Percentiles rank a stretch among this genome's conserved stretches.
phyloP scores from a whole-genome alignment of 148 eudicot genomes.

The Simmondsia chinensis region DNA sequence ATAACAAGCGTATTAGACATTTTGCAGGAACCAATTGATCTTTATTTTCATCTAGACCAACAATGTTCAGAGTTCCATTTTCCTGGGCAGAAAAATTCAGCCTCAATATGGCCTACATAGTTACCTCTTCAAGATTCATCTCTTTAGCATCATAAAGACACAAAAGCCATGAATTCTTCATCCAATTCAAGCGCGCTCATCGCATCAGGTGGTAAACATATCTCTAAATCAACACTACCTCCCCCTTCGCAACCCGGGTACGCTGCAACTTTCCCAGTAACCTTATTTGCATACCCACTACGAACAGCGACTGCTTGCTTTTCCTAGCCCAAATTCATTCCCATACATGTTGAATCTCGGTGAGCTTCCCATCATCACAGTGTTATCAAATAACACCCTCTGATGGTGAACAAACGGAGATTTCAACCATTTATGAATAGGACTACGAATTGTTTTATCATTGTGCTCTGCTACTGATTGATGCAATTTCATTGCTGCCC shows the following conservation, averaged over 20 bases:
- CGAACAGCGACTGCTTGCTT: constrained; percentile 49
- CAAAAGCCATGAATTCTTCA: constrained; percentile 46
- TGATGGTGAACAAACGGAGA: constrained; percentile 3
- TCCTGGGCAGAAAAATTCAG: too few relatives aligned
- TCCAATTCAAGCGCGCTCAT: constrained; percentile 45
- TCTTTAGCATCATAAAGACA: too few relatives aligned
- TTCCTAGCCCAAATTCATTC: constrained; percentile 73
- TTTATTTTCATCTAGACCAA: too few relatives aligned
- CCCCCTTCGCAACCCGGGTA: constrained; percentile 43
- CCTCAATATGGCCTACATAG: too few relatives aligned
- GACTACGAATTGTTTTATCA: constrained; percentile 9
- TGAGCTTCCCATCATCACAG: constrained; percentile 42
- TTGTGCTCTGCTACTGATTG: constrained; percentile 37
- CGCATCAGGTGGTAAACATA: constrained; percentile 45
- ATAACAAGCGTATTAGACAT: too few relatives aligned
- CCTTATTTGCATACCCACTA: constrained; percentile 53
- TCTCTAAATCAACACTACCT: constrained; percentile 67
- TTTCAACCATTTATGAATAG: background rate
- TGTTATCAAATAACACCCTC: constrained; percentile 4
- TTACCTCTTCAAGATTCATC: too few relatives aligned
- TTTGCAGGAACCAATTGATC: too few relatives aligned
- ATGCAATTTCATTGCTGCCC: constrained; percentile 30
- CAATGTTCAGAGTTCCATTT: too few relatives aligned
- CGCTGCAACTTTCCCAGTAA: constrained; percentile 50
- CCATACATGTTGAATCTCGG: constrained; percentile 75